These are phyloP conservation scores for Cordyceps tenuipes DNA, from an alignment of 2,329 filamentous ascomycete genomes.

Conservation along the genomic window DNA sequence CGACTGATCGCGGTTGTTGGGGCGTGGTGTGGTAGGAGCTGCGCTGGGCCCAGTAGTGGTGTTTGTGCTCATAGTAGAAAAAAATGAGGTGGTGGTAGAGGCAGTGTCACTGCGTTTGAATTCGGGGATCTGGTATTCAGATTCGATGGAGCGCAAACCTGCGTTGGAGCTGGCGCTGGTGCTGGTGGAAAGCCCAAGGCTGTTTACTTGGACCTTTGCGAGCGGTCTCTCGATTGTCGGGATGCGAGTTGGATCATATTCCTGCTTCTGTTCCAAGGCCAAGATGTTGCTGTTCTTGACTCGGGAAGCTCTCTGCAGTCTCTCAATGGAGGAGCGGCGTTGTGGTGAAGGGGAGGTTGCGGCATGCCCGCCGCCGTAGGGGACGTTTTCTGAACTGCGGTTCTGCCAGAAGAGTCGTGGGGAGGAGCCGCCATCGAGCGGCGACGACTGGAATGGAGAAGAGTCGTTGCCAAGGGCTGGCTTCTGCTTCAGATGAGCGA, in stretches of 20 bases:
- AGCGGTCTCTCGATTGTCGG: slow-evolving; percentile 76
- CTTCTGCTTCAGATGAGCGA: slow-evolving; percentile 41
- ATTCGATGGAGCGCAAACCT: slow-evolving; percentile 40
- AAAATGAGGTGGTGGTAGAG: slow-evolving; percentile 37
- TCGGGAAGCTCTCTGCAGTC: slow-evolving; percentile 84
- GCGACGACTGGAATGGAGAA: slow-evolving; percentile 80
- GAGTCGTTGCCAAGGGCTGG: slow-evolving; percentile 62
- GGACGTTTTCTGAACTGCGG: slow-evolving; percentile 69
- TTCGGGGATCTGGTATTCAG: slow-evolving; percentile 30
- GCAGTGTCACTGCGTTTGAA: slow-evolving; percentile 47
- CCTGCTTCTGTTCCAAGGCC: slow-evolving; percentile 81
- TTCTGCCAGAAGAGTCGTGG: slow-evolving; percentile 89
- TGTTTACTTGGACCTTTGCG: slow-evolving; percentile 66
- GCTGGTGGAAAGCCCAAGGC: slow-evolving; percentile 49
- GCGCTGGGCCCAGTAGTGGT: slow-evolving; percentile 34
- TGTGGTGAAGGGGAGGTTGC: slow-evolving; percentile 59
- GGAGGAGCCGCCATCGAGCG: slow-evolving; percentile 59
- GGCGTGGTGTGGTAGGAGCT: slow-evolving; percentile 27
- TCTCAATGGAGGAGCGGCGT: slow-evolving; percentile 87
- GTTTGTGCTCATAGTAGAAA: slow-evolving; percentile 49
- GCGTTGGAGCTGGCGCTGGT: slow-evolving; percentile 30
- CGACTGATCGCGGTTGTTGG: slow-evolving; percentile 56
- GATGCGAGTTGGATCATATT: slow-evolving; percentile 77
- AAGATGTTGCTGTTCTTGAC: slow-evolving; percentile 99
- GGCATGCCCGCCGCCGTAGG: slow-evolving; percentile 43